Percentiles rank a stretch among this genome's conserved stretches.
Conservation (phyloP, 1,139 yeast species). For the Suhomyces terraborum region DNA sequence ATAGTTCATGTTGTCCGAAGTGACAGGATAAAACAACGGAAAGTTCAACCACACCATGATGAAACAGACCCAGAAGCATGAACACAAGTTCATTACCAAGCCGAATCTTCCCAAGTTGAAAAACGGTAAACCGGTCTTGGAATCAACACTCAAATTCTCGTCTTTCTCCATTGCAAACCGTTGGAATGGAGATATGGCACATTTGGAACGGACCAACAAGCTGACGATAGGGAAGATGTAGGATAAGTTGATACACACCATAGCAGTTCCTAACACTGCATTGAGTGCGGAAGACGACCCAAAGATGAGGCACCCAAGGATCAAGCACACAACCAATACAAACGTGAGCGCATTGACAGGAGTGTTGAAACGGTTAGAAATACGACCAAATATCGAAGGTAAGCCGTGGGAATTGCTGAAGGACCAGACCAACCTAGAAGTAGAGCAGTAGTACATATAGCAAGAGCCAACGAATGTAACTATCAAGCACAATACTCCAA, state of each 20-base stretch:
- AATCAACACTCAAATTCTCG: constrained; percentile 16
- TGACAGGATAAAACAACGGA: constrained; percentile 33
- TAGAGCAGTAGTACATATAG: constrained; percentile 23
- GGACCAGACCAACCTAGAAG: constrained; percentile 33
- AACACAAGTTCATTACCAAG: constrained; percentile 27
- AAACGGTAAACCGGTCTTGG: constrained; percentile 22
- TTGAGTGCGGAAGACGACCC: constrained; percentile 29
- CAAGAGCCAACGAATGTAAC: constrained; percentile 21
- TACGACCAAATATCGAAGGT: constrained; percentile 25
- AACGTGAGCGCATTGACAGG: constrained; percentile 30
- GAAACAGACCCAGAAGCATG: constrained; percentile 32
- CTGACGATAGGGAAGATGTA: constrained; percentile 32
- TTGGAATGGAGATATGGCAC: constrained; percentile 17
- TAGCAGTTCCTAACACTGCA: constrained; percentile 33
- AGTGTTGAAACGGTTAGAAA: constrained; percentile 23
- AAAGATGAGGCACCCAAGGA: constrained; percentile 28
- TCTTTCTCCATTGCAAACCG: constrained; percentile 15
- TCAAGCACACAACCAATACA: constrained; percentile 21
- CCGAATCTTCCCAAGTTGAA: constrained; percentile 32
- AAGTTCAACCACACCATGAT: constrained; percentile 34
- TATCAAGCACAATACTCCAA: constrained; percentile 27
- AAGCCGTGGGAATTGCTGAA: constrained; percentile 32
- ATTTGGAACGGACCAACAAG: constrained; percentile 22
- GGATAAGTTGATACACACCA: constrained; percentile 34
- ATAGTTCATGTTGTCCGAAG: constrained; percentile 37